Evolutionary conservation across 805 yeast genomes (phyloP).

Genomic region (Isabelozyma gotoi): DNA sequence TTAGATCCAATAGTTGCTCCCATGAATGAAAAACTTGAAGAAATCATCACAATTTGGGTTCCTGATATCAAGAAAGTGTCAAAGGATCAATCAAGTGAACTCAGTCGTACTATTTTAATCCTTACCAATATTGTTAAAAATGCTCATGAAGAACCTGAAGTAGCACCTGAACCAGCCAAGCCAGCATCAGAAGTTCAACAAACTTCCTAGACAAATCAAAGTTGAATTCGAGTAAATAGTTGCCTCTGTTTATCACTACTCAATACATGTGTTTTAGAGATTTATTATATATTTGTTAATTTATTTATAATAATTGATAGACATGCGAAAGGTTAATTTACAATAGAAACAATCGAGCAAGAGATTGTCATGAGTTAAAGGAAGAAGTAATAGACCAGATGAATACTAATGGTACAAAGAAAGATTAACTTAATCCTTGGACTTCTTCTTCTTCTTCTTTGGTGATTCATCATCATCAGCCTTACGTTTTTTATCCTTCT

Average conservation of each 20-base stretch:
- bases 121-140: constrained; percentile 38
- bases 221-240: constrained; percentile 1
- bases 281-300: constrained; percentile 1
- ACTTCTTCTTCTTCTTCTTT: constrained; percentile 47
- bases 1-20: constrained; percentile 66
- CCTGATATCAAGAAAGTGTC: constrained; percentile 45
- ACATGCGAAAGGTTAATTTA: constrained; percentile 29
- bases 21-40: constrained; percentile 53
- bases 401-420: too few relatives aligned
- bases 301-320: constrained; percentile 5
- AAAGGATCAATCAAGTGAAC: constrained; percentile 53
- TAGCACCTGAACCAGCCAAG: constrained; percentile 1
- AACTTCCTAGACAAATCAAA: neutral
- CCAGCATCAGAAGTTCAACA: neutral
- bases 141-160: constrained; percentile 3
- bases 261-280: neutral
- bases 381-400: neutral
- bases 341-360: constrained; percentile 13
- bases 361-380: neutral
- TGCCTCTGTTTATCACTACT: neutral
- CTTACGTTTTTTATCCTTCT: constrained; percentile 33
- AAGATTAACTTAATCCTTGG: constrained; percentile 33
- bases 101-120: constrained; percentile 50
- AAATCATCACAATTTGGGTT: constrained; percentile 40
- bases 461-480: constrained; percentile 38